phyloP scores from a whole-genome alignment of 495 filamentous ascomycete genomes.

The Penicillium simplicissimum region DNA sequence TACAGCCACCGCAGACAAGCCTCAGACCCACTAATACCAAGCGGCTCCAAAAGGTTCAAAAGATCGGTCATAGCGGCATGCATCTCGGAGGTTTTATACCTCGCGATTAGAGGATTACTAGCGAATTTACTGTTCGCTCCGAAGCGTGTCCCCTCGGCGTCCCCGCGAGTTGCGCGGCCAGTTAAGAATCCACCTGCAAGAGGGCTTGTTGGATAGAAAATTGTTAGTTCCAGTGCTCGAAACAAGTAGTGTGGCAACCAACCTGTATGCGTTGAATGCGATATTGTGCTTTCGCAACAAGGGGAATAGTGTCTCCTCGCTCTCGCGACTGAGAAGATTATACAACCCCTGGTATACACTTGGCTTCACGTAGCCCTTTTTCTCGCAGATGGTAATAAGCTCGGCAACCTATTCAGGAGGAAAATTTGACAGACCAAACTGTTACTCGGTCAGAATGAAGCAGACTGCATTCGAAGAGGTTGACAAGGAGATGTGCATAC shows the following conservation, averaged over 20 bases:
- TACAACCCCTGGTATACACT: background rate
- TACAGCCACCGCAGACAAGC: conserved; percentile 38
- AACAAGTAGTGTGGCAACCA: background rate
- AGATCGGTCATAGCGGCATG: conserved; percentile 25
- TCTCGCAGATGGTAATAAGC: background rate
- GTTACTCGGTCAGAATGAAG: background rate
- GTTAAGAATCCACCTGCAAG: conserved; percentile 52
- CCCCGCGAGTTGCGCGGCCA: conserved; percentile 33
- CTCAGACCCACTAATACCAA: conserved; percentile 26
- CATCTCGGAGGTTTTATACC: conserved; percentile 27
- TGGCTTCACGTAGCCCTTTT: background rate
- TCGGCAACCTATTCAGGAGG: background rate
- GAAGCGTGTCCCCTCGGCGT: conserved; percentile 31
- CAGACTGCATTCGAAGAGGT: background rate
- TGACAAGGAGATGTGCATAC: background rate
- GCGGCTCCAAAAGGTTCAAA: conserved; percentile 9
- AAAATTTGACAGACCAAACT: background rate
- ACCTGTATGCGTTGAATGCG: background rate
- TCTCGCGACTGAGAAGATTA: background rate
- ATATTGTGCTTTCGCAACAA: background rate
- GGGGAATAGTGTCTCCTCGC: background rate
- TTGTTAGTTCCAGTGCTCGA: background rate
- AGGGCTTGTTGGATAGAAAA: conserved; percentile 26
- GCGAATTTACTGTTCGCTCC: conserved; percentile 18
- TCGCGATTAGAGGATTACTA: conserved; percentile 8